These are phyloP conservation scores for Sclerotinia glacialis DNA, from an alignment of 2,329 filamentous ascomycete species.

Conservation along the genomic window DNA sequence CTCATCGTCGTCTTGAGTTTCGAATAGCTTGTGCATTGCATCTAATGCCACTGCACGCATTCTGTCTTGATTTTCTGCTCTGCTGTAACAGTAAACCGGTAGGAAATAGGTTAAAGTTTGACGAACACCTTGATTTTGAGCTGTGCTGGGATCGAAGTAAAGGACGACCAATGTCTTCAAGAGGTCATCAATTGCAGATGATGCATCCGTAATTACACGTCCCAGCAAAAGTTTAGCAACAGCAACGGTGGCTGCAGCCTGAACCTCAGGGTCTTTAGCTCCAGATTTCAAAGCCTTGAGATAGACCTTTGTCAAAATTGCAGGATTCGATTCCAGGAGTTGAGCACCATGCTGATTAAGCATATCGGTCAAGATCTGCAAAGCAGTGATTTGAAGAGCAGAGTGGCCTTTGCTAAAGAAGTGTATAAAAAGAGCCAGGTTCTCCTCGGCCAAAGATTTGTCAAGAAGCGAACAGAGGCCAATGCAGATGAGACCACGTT, in stretches of 20 bases:
- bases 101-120: conserved; percentile 92
- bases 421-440: conserved; percentile 88
- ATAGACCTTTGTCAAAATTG: conserved; percentile 75
- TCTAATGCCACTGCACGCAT: conserved; percentile 74
- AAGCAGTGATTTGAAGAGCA: conserved; percentile 79
- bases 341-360: conserved; percentile 83
- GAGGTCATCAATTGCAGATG: conserved; percentile 65
- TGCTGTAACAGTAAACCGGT: conserved; percentile 88
- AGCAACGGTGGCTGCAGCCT: conserved; percentile 76
- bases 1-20: conserved; percentile 70
- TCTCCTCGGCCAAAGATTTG: conserved; percentile 86
- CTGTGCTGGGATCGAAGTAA: conserved; percentile 85
- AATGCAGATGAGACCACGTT: conserved; percentile 83
- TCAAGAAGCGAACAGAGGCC: conserved; percentile 90
- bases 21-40: conserved; percentile 71
- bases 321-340: conserved; percentile 64
- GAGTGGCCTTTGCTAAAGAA: conserved; percentile 94
- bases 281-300: conserved; percentile 74
- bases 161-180: conserved; percentile 79
- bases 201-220: conserved; percentile 66
- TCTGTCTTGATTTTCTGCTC: conserved; percentile 75
- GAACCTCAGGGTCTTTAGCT: conserved; percentile 67
- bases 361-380: conserved; percentile 92
- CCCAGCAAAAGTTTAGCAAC: conserved; percentile 84
- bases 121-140: conserved; percentile 74